Base-by-base conservation (phyloP, 768 basidiomycete species). In the Kwoniella sp. region DNA sequence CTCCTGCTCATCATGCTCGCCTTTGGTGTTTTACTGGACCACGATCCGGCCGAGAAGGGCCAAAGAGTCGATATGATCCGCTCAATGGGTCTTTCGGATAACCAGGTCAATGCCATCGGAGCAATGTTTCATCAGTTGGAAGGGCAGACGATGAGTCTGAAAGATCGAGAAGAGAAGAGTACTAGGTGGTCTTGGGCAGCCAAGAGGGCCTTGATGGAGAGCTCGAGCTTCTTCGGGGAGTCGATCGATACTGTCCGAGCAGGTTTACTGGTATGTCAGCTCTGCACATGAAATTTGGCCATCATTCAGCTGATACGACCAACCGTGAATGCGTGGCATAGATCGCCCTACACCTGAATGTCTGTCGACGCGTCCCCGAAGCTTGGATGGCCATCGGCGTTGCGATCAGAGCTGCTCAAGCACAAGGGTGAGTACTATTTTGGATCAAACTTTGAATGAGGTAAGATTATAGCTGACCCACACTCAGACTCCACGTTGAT, bases 171-270 rank as follows among this genome's bases (percentile, higher is more conserved):
- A 46, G 70, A 66, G 51, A 36, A 57, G 48, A 66, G 61, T 24
- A 47, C 33, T 9, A 62, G 40, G 17, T 73, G 68, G 71, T 65
- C 57, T 26, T 70, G 68, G 67, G 71, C 66, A 6, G 66, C 66
- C 2, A 62, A 65, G 49, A 37, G 68, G 25, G 67, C 68, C 9
- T 46, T 73, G 27, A 54, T 40, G 24, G 59, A 63, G 21, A 58
- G 64, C 13, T 57, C 66, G 13, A 66, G 56, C n/a, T 73, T 73
- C 46, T 62, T 66, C 51, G 68, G 69, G 1, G 67, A 68, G 37
- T 64, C 64, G 2, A 59, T 73, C 33, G 72, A 73, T 15, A 68
- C 65, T 17, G 69, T 73, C 21, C 36, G 67, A 53, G 67, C 72
- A 22, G 53, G 55, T 1, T 49, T 55, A n/a, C 22, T 68, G 59